Percentiles rank a stretch among this genome's conserved stretches.
phyloP scores from a whole-genome alignment of 2,329 filamentous ascomycete genomes.

The Sordariomycetes sp. region DNA sequence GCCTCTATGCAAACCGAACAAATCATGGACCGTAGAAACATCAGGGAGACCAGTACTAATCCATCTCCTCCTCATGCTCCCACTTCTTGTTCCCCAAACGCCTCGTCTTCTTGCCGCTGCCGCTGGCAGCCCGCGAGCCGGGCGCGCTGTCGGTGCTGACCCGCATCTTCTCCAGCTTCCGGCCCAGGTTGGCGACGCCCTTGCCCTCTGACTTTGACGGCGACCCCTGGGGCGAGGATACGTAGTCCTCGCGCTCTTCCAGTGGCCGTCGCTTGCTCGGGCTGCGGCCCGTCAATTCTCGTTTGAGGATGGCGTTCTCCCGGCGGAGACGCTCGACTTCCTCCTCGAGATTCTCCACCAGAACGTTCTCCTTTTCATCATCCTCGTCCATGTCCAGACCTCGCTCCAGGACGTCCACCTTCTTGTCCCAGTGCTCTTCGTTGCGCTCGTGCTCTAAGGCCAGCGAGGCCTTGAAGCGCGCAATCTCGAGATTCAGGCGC shows the following conservation, averaged over 20 bases:
- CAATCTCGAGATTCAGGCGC: slow-evolving; percentile 63
- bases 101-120: slow-evolving; percentile 45
- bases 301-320: slow-evolving; percentile 55
- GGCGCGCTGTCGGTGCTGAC: slow-evolving; percentile 27
- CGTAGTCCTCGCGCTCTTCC: slow-evolving; percentile 41
- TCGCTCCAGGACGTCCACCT: slow-evolving; percentile 59
- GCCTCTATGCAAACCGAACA: too few relatives aligned
- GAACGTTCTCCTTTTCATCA: slow-evolving; percentile 54
- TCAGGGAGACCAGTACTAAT: slow-evolving; percentile 8
- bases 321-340: slow-evolving; percentile 63
- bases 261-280: slow-evolving; percentile 51
- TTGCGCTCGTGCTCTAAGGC: slow-evolving; percentile 70
- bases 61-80: slow-evolving; percentile 32
- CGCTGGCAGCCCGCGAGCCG: slow-evolving; percentile 15
- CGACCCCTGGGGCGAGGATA: slow-evolving; percentile 8
- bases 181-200: slow-evolving; percentile 28
- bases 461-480: slow-evolving; percentile 71
- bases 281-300: slow-evolving; percentile 55
- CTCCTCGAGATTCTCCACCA: slow-evolving; percentile 55
- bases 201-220: slow-evolving; percentile 7
- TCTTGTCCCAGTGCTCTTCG: slow-evolving; percentile 81
- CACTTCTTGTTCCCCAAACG: slow-evolving; percentile 38
- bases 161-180: slow-evolving; percentile 40
- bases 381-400: slow-evolving; percentile 33
- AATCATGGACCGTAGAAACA: slow-evolving; percentile 2